These are phyloP conservation scores for Hyaloscypha finlandica DNA, from an alignment of 495 filamentous ascomycete genomes.

Conservation along the genomic window DNA sequence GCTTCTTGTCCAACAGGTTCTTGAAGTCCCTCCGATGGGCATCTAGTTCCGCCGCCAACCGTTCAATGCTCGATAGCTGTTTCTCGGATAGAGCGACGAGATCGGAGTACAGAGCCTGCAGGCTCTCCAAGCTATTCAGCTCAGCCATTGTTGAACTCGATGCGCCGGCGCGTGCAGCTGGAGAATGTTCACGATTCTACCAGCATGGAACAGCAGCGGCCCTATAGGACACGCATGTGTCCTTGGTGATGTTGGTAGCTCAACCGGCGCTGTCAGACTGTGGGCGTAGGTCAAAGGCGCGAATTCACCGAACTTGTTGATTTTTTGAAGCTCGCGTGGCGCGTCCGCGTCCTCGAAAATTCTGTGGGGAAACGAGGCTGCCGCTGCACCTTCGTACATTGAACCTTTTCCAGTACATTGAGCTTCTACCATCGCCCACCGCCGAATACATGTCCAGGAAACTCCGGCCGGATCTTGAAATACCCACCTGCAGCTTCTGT, in stretches of 20 bases:
- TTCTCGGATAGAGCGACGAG: constrained; percentile 66
- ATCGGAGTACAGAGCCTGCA: constrained; percentile 78
- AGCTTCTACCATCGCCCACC: no score
- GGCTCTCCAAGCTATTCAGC: constrained; percentile 60
- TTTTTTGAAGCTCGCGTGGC: constrained; percentile 8
- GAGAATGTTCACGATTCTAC: constrained; percentile 31
- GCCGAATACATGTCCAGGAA: no score
- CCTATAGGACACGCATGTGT: constrained; percentile 15
- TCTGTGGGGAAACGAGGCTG: constrained; percentile 1
- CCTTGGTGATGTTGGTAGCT: background rate
- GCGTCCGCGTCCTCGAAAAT: background rate
- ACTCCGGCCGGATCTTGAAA: no score
- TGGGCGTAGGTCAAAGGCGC: background rate
- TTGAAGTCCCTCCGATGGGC: constrained; percentile 69
- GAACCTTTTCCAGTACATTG: no score
- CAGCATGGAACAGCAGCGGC: constrained; percentile 21
- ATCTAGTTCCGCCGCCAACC: constrained; percentile 67
- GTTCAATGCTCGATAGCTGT: constrained; percentile 61
- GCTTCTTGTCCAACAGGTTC: constrained; percentile 73
- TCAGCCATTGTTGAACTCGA: constrained; percentile 60
- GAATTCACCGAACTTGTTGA: background rate
- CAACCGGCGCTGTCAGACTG: background rate
- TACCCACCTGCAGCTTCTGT: no score
- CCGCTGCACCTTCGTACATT: background rate
- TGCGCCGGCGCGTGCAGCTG: constrained; percentile 22